phyloP scores from a whole-genome alignment of 1,284 basidiomycete genomes.

The Ustilago hordei region DNA sequence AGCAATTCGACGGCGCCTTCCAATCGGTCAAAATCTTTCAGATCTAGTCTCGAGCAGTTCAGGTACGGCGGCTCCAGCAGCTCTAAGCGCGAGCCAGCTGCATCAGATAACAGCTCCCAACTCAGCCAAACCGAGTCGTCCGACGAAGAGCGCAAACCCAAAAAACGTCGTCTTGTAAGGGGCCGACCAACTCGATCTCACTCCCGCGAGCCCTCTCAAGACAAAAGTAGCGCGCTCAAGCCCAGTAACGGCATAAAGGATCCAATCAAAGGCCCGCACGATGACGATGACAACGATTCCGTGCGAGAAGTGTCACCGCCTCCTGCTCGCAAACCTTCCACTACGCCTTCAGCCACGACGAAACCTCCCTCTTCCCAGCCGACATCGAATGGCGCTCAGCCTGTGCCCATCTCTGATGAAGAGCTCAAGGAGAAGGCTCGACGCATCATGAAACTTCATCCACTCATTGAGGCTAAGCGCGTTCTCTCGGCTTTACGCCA shows the following conservation, averaged over 20 bases:
- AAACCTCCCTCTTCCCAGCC: constrained; percentile 4
- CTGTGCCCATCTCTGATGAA: constrained; percentile 17
- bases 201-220: constrained; percentile 21
- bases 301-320: constrained; percentile 23
- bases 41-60: constrained; percentile 43
- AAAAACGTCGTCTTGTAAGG: constrained; percentile 42
- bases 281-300: constrained; percentile 12
- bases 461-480: constrained; percentile 22
- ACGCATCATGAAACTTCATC: constrained; percentile 22
- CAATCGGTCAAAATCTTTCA: constrained; percentile 12
- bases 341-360: background rate
- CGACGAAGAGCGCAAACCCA: constrained; percentile 34
- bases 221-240: background rate
- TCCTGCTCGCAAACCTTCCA: constrained; percentile 10
- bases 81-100: constrained; percentile 16
- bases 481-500: constrained; percentile 37
- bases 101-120: constrained; percentile 42
- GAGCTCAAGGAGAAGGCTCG: constrained; percentile 37
- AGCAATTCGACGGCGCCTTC: background rate
- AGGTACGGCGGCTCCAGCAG: constrained; percentile 20
- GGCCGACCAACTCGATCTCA: constrained; percentile 23
- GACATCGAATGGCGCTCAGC: constrained; percentile 5
- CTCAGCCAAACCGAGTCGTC: constrained; percentile 39
- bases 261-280: background rate
- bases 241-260: constrained; percentile 1